A percentile compares a stretch with the other conserved stretches of the same genome.
Evolutionary conservation across 2,329 filamentous ascomycete genomes (phyloP).

Genomic region (Aspergillus awamori): DNA sequence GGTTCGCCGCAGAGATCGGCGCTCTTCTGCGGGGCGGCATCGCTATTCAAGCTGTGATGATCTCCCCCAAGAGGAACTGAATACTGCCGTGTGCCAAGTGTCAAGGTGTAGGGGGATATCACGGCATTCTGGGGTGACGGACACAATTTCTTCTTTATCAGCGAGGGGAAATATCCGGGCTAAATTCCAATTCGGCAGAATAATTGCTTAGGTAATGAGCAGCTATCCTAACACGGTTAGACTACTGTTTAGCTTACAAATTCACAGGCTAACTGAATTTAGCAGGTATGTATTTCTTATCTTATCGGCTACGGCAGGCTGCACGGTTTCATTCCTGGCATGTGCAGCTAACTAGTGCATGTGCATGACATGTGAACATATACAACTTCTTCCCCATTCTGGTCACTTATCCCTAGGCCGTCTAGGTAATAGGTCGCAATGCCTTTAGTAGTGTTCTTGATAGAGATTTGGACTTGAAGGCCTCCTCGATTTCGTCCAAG

Average conservation of each 20-base stretch:
- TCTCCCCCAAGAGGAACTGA: background rate
- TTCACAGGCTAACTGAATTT: background rate
- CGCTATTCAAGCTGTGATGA: slow-evolving; percentile 5
- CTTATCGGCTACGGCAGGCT: background rate
- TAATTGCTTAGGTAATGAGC: slow-evolving; percentile 17
- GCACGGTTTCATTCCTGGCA: background rate
- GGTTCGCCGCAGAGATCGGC: slow-evolving; percentile 33
- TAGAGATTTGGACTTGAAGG: slow-evolving; percentile 40
- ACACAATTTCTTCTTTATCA: slow-evolving; percentile 30
- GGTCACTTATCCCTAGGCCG: background rate
- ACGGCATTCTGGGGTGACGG: slow-evolving; percentile 15
- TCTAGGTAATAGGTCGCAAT: slow-evolving; percentile 1
- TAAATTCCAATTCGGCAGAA: slow-evolving; percentile 22
- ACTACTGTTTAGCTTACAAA: slow-evolving; percentile 9
- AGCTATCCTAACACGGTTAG: slow-evolving; percentile 13
- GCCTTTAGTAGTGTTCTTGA: slow-evolving; percentile 11
- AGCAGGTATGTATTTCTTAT: background rate
- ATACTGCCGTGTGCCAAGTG: slow-evolving; percentile 1
- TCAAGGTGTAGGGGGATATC: slow-evolving; percentile 8
- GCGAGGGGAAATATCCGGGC: slow-evolving; percentile 27
- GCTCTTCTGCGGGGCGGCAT: slow-evolving; percentile 45
- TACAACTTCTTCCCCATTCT: background rate
- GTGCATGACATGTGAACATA: background rate
- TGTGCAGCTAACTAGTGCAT: background rate
- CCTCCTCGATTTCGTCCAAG: slow-evolving; percentile 55